These are phyloP conservation scores for Lentinula aciculospora DNA, from an alignment of 768 basidiomycete species.

Conservation along the genomic window DNA sequence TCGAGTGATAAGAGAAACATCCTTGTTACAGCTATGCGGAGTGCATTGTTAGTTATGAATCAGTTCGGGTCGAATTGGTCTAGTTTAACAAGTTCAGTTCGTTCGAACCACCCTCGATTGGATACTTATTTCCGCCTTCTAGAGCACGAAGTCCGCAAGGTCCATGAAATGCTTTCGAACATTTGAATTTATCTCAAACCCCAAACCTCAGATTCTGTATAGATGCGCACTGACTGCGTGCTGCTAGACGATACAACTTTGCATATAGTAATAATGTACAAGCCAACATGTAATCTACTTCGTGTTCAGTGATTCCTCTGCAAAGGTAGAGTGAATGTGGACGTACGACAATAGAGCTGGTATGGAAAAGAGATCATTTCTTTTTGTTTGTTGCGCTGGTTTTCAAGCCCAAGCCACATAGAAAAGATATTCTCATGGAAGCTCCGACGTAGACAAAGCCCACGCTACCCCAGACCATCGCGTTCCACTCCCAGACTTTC, in stretches of 20 bases:
- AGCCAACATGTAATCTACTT: background rate
- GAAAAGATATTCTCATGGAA: constrained; percentile 35
- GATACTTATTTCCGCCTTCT: background rate
- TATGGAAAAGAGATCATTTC: background rate
- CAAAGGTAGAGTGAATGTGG: background rate
- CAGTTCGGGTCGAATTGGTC: background rate
- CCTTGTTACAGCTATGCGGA: background rate
- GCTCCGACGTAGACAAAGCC: constrained; percentile 47
- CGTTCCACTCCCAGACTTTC: constrained; percentile 43
- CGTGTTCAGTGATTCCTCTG: background rate
- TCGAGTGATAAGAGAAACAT: background rate
- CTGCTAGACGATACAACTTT: background rate
- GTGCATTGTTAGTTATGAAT: background rate
- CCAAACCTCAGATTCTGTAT: no score
- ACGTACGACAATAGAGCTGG: no score
- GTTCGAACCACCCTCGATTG: background rate
- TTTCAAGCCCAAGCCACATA: constrained; percentile 26
- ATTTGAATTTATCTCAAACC: background rate
- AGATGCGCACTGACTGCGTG: no score
- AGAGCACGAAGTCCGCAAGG: background rate
- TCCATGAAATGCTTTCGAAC: background rate
- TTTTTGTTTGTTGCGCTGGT: background rate
- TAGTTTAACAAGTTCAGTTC: background rate
- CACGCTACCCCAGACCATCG: constrained; percentile 50
- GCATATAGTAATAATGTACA: background rate